Evolutionary conservation across 2,329 filamentous ascomycete genomes (phyloP).

Genomic region (Trichoderma koningiopsis): DNA sequence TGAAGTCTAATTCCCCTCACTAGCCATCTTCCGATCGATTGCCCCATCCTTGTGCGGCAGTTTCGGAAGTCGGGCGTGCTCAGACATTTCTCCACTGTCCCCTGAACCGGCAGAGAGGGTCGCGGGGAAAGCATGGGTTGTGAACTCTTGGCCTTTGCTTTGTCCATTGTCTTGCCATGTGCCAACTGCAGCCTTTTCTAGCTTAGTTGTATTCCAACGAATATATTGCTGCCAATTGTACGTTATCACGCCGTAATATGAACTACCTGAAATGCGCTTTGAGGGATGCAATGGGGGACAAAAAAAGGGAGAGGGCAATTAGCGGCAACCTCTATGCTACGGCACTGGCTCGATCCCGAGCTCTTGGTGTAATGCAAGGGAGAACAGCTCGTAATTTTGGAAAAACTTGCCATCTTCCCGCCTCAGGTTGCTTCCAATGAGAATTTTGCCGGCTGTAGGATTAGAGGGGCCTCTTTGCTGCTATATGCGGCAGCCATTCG

Average conservation of each 20-base stretch:
- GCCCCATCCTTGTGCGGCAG: slow-evolving; percentile 1
- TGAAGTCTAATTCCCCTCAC: slow-evolving; percentile 18
- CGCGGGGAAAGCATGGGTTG: slow-evolving; percentile 6
- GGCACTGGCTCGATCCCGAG: not conserved
- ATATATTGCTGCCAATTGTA: not conserved
- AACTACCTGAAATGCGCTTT: not conserved
- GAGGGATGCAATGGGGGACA: not conserved
- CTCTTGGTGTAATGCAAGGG: not conserved
- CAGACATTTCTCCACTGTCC: slow-evolving; percentile 16
- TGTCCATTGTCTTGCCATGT: slow-evolving; percentile 9
- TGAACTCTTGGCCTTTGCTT: not conserved
- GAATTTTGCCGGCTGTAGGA: not conserved
- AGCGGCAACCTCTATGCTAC: not conserved
- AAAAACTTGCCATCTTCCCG: not conserved
- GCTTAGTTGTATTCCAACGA: not conserved
- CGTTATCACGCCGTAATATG: not conserved
- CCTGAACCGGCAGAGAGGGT: slow-evolving; percentile 20
- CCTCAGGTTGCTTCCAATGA: not conserved
- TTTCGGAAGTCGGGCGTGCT: slow-evolving; percentile 20
- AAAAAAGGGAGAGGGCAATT: not conserved
- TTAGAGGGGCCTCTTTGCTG: not conserved
- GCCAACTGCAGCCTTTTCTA: slow-evolving; percentile 10
- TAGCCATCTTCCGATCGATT: slow-evolving; percentile 15
- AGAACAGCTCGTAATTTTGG: not conserved
- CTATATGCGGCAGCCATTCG: not conserved